Evolutionary conservation across 495 filamentous ascomycete species (phyloP), one percentile per base, ranked within the genome.

Genomic region (Penicillium steckii): DNA sequence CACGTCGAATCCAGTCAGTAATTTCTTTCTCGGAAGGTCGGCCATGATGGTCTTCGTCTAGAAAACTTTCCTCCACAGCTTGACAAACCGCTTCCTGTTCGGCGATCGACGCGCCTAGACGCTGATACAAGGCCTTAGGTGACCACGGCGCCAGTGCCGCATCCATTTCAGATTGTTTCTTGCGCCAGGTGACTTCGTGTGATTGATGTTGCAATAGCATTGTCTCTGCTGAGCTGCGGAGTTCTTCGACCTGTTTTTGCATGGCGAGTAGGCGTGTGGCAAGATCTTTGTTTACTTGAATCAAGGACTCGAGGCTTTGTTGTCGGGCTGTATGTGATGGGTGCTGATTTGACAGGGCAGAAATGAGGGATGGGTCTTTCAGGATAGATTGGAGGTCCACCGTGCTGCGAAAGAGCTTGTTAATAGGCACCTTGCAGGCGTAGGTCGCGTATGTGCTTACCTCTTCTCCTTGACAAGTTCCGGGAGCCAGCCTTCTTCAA

Each of bases 101-200:
- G 23, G 77, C 76, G 24, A 95, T 80, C 12, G 81, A 83, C 44
- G 84, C 85, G n/a, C 71, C 79, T 15, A 96, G 74, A 13, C 87
- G 77, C 68, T 89, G 85, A 58, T 97, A 97, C 60, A 97, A 70
- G 35, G 84, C 85, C 35, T 87, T 88, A 0, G 92, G 89, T 27
- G 87, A 85, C 73, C 94, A 98, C 8, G 88, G 87, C 52, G 85
- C 83, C 42, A 98, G 73, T 8, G 89, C 90, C 4, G 79, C 70
- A 63, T 98, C 94, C 85, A 95, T 94, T 48, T 90, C 89, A 3
- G 79, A 76, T 66, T 97, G 89, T 66, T 95, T 95, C 41, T 85
- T 80, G 35, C 87, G 84, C 91, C 94, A 97, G 50, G 87, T 83
- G n/a, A 89, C 84, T 64, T 97, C 94, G 2, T 96, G 84, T 5